These are phyloP conservation scores for Tricholoma matsutake DNA, from an alignment of 768 basidiomycete genomes.

Conservation along the genomic window DNA sequence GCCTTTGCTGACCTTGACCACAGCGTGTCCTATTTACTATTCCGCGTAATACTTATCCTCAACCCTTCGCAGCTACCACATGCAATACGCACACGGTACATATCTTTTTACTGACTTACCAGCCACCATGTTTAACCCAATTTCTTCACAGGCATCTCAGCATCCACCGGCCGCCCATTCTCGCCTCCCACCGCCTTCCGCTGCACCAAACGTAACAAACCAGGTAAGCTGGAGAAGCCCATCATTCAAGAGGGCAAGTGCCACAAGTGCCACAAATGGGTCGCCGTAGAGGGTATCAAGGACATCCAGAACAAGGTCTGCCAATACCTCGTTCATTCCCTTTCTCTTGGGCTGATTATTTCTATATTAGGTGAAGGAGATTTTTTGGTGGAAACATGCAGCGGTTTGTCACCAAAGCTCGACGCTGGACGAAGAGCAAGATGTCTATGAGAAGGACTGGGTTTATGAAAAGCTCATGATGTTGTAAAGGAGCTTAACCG, in stretches of 20 bases:
- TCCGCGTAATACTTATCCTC: not conserved
- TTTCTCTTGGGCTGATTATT: not conserved
- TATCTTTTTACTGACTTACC: not conserved
- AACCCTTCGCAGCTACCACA: conserved; percentile 57
- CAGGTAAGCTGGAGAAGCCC: conserved; percentile 58
- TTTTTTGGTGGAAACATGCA: conserved; percentile 88
- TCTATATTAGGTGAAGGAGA: conserved; percentile 56
- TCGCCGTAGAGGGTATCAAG: conserved; percentile 70
- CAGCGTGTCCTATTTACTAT: conserved; percentile 16
- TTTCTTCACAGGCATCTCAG: conserved; percentile 59
- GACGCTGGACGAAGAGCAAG: conserved; percentile 51
- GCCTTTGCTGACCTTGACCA: not conserved
- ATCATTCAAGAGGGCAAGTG: conserved; percentile 69
- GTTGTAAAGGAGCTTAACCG: not conserved
- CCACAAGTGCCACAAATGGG: conserved; percentile 74
- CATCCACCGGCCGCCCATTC: conserved; percentile 65
- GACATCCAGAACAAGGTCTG: conserved; percentile 67
- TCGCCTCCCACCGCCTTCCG: conserved; percentile 73
- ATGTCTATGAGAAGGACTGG: conserved; percentile 55
- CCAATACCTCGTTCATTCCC: not conserved
- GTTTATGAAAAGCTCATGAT: conserved; percentile 27
- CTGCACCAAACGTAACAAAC: conserved; percentile 36
- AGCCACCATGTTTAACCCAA: conserved; percentile 4
- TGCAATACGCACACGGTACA: conserved; percentile 78
- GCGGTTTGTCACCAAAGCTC: conserved; percentile 68